A percentile compares a stretch with the other conserved stretches of the same genome.
Conservation (phyloP, 2,329 filamentous ascomycete genomes). For the Fusarium proliferatum region DNA sequence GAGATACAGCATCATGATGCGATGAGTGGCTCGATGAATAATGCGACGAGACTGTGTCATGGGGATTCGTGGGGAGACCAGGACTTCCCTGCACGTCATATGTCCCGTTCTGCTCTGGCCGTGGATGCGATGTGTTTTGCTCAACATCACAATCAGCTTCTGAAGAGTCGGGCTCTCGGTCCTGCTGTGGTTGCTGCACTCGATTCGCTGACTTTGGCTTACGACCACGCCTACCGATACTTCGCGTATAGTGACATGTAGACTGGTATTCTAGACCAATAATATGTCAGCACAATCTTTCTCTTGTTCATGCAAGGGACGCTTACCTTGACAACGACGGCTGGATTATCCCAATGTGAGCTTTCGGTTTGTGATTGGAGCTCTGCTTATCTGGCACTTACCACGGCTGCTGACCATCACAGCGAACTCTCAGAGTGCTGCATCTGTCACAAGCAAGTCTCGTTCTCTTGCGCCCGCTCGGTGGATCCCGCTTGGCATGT, state of each 20-base stretch:
- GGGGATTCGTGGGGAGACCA: not conserved
- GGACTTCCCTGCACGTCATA: not conserved
- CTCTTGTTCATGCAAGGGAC: fast-evolving
- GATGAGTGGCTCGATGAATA: not conserved
- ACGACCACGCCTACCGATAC: not conserved
- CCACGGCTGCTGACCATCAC: conserved; percentile 1
- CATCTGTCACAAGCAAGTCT: conserved; percentile 2
- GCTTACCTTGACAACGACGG: not conserved
- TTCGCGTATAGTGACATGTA: not conserved
- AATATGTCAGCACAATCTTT: not conserved
- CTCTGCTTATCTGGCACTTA: not conserved
- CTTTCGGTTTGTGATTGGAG: fast-evolving
- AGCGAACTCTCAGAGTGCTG: not conserved
- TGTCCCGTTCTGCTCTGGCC: not conserved
- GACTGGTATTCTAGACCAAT: not conserved
- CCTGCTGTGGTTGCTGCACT: not conserved
- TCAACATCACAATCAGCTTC: not conserved
- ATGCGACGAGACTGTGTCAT: not conserved
- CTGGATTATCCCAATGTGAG: not conserved
- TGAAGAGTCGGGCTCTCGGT: not conserved
- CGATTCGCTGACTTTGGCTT: not conserved
- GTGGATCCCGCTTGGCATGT: not conserved
- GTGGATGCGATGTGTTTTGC: not conserved
- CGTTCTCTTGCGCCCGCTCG: not conserved
- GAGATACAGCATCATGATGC: not conserved